Evolutionary conservation across 2,329 filamentous ascomycete species (phyloP).

Genomic region (Fonsecaea erecta): DNA sequence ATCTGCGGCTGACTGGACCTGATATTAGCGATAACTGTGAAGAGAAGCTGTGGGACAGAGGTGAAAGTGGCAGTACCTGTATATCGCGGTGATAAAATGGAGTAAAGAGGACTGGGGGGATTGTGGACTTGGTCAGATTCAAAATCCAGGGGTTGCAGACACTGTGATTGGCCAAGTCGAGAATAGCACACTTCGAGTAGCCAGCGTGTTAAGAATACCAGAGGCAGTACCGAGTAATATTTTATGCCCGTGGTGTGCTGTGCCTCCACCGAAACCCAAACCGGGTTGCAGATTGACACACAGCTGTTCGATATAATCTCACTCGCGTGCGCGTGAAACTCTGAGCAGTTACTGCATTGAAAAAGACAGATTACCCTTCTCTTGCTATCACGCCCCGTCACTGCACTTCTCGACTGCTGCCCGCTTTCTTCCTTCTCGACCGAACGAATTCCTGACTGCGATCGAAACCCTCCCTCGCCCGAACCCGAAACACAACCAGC

Average conservation of each 20-base stretch:
- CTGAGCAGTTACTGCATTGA: neutral
- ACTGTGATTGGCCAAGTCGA: slow-evolving; percentile 13
- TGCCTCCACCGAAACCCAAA: slow-evolving; percentile 1
- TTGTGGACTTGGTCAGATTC: slow-evolving; percentile 18
- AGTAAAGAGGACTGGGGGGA: neutral
- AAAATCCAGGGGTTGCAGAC: slow-evolving; percentile 3
- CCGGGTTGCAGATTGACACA: neutral
- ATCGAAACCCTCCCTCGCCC: neutral
- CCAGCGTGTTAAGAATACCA: slow-evolving; percentile 33
- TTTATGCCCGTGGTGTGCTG: slow-evolving; percentile 5
- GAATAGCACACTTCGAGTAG: slow-evolving; percentile 5
- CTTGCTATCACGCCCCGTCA: neutral
- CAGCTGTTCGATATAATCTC: no score
- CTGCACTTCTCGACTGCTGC: neutral
- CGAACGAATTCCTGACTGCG: neutral
- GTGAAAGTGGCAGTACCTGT: neutral
- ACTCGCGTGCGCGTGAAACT: neutral
- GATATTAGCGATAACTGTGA: no score
- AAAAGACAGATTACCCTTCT: neutral
- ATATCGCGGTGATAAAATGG: neutral
- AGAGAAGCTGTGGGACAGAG: neutral
- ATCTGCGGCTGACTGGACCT: neutral
- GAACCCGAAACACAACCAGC: neutral
- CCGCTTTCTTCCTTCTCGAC: neutral
- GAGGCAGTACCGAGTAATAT: neutral